Evolutionary conservation across 176 grass and related monocot species (phyloP), one percentile per base, ranked within the genome.

Genomic region (Oryza longistaminata): DNA sequence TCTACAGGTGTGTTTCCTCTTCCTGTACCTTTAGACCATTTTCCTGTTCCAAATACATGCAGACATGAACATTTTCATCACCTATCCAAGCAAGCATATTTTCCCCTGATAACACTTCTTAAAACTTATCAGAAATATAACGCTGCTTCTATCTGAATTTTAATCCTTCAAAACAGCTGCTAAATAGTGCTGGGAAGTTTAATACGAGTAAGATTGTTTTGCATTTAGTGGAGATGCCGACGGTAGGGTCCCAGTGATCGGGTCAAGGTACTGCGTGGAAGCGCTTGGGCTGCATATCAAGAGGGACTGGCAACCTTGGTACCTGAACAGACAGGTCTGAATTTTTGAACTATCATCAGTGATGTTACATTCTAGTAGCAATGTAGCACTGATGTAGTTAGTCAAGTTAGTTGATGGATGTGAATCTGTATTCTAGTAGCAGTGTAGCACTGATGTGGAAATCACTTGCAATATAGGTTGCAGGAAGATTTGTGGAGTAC

Each of bases 221-320:
- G 83, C 83, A 37, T 37, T 37, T 5, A 95, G 91, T 87, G 93
- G 93, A 42, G 96, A 98, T 93, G 78, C 85, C 80, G 93, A 98
- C 77, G 96, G 93, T 77, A 95, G 96, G 83, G 93, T 98, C 66
- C 96, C 93, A 1, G 91, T 95, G 64, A 98, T 98, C 22, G 93
- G 96, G 66, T 95, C 96, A 14, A 85, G 96, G 44, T 98, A 90
- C 68, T 98, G 96, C 62, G 79, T 95, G 49, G 96, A 98, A 87
- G 91, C 93, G 10, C 79, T 93, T 68, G 87, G 87, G 40, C 78
- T 98, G 35, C 83, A 91, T 35, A 83, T 93, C 68, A 92, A 95
- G 82, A 74, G 85, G 40, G 26, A 90, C 12, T 98, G 96, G 91
- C 89, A 84, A 66, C 87, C 87, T 16, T 98, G 93, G 96, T 98